These are phyloP conservation scores for Diospyros lotus DNA, from an alignment of 148 eudicot species.

Conservation along the genomic window DNA sequence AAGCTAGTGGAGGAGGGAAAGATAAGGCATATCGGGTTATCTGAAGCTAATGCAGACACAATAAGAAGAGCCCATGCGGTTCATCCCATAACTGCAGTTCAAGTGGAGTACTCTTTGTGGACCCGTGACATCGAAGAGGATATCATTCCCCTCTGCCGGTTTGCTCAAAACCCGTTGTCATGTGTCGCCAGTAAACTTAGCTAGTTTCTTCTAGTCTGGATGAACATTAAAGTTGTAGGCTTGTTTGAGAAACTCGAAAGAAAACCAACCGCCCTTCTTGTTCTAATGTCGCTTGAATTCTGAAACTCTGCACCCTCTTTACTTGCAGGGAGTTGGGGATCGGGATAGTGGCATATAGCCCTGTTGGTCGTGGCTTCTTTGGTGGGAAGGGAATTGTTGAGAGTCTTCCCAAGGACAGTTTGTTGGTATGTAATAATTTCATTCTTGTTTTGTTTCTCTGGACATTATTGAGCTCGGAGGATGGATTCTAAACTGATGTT, in stretches of 20 bases:
- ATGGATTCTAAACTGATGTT: background rate
- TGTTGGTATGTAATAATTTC: background rate
- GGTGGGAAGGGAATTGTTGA: constrained; percentile 9
- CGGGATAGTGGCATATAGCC: constrained; percentile 25
- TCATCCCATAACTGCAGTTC: constrained; percentile 49
- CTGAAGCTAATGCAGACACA: constrained; percentile 46
- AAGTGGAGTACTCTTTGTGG: constrained; percentile 26
- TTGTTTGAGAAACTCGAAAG: background rate
- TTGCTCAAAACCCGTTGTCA: background rate
- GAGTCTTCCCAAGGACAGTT: background rate
- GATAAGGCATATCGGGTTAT: constrained; percentile 45
- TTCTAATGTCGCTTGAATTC: too few relatives aligned
- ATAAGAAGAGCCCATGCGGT: constrained; percentile 46
- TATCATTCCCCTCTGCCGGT: constrained; percentile 23
- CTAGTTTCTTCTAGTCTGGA: background rate
- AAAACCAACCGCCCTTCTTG: background rate
- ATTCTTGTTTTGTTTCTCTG: too few relatives aligned
- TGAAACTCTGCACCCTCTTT: background rate
- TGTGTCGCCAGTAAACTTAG: too few relatives aligned
- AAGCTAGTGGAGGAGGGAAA: constrained; percentile 61
- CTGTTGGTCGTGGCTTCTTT: constrained; percentile 25
- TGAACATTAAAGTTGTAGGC: background rate
- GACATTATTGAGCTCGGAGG: too few relatives aligned
- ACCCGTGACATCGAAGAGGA: constrained; percentile 27
- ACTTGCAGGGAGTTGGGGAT: constrained; percentile 18